These are phyloP conservation scores for Pythium angustatum DNA, from an alignment of 352 stramenopile species.

Conservation along the genomic window DNA sequence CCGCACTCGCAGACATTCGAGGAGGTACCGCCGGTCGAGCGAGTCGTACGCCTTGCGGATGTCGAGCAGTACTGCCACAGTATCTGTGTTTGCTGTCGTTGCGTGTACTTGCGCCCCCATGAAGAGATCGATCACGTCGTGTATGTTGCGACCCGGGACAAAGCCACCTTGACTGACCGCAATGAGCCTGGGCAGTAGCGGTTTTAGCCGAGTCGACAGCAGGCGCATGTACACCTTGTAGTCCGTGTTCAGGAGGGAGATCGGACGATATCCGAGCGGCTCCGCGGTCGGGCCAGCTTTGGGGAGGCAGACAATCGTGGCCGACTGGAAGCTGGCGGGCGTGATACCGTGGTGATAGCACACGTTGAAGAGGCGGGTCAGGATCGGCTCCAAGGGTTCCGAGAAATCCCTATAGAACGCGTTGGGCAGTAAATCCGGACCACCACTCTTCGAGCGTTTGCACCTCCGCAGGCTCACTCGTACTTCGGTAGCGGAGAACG, in stretches of 20 bases:
- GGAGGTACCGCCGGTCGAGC: not conserved
- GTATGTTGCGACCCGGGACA: constrained; percentile 14
- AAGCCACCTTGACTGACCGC: not conserved
- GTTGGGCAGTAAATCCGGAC: not conserved
- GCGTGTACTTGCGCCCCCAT: not conserved
- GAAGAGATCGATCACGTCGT: constrained; percentile 18
- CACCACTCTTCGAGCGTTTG: constrained; percentile 9
- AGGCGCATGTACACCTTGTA: constrained; percentile 16
- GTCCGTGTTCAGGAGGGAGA: constrained; percentile 24
- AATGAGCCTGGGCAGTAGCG: not conserved
- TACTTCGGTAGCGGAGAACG: not conserved
- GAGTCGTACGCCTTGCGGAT: constrained; percentile 14
- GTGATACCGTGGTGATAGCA: not conserved
- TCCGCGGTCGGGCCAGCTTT: not conserved
- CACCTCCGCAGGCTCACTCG: not conserved
- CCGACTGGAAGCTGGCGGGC: not conserved
- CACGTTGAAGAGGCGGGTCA: not conserved
- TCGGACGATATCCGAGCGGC: not conserved
- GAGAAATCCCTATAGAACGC: not conserved
- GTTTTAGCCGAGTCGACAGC: not conserved
- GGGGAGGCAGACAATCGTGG: constrained; percentile 7
- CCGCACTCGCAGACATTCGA: not conserved
- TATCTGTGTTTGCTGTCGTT: not conserved
- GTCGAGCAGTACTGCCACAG: constrained; percentile 18
- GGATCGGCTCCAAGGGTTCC: not conserved